Evolutionary conservation across 192 early-diverging fungal species (phyloP).

Genomic region (Endogone sp.): DNA sequence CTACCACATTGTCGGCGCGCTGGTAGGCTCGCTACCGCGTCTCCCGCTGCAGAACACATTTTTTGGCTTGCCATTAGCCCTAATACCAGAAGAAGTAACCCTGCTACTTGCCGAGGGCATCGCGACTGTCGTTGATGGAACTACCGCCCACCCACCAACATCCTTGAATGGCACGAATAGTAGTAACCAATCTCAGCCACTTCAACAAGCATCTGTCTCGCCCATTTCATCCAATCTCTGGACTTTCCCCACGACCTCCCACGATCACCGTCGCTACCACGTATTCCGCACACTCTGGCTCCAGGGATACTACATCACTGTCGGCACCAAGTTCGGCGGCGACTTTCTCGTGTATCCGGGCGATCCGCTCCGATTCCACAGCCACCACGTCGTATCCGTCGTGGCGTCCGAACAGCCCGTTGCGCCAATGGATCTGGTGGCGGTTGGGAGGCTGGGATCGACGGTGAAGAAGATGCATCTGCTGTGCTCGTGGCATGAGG

Average conservation of each 20-base stretch:
- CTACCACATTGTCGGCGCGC: constrained; percentile 59
- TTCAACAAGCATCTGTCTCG: neutral
- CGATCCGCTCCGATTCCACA: constrained; percentile 69
- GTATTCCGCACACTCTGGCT: constrained; percentile 66
- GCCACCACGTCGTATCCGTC: constrained; percentile 57
- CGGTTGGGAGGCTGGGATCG: constrained; percentile 61
- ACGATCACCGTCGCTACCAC: constrained; percentile 30
- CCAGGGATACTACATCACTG: constrained; percentile 62
- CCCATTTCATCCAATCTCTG: constrained; percentile 17
- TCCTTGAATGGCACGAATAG: neutral
- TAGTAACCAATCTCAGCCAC: constrained; percentile 4
- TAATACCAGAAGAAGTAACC: constrained; percentile 72
- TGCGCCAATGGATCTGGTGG: constrained; percentile 49
- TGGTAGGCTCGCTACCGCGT: constrained; percentile 63
- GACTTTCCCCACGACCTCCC: constrained; percentile 32
- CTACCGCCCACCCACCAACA: constrained; percentile 3
- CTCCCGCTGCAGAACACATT: constrained; percentile 76
- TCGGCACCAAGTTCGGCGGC: constrained; percentile 82
- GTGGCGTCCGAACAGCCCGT: constrained; percentile 25
- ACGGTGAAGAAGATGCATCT: constrained; percentile 69
- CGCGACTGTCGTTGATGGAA: constrained; percentile 11
- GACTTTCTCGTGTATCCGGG: constrained; percentile 82
- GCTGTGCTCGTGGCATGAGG: constrained; percentile 24
- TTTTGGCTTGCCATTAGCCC: constrained; percentile 64
- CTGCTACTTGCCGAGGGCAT: constrained; percentile 44